A percentile compares a stretch with the other conserved stretches of the same genome.
phyloP scores from a whole-genome alignment of 2,329 filamentous ascomycete species.

The Clonostachys chloroleuca region DNA sequence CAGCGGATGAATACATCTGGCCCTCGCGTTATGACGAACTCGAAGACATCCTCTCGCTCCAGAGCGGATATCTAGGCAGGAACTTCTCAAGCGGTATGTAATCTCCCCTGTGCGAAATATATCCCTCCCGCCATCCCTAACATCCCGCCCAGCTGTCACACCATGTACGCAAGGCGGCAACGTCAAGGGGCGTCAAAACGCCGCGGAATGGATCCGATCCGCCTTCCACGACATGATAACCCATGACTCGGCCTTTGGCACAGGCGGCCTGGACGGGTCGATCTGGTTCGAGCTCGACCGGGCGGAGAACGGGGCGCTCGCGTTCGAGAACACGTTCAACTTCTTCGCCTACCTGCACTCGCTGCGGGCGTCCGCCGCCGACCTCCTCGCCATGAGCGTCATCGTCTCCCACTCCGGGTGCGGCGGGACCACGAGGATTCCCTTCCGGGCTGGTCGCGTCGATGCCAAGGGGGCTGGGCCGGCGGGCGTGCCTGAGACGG shows the following conservation, averaged over 20 bases:
- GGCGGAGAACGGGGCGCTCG: conserved; percentile 17
- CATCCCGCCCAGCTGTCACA: conserved; percentile 1
- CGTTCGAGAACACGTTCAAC: conserved; percentile 21
- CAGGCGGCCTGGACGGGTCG: conserved; percentile 20
- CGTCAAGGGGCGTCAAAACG: conserved; percentile 12
- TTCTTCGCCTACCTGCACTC: conserved; percentile 15
- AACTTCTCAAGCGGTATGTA: conserved; percentile 12
- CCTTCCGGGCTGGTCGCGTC: conserved; percentile 16
- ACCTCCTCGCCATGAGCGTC: conserved; percentile 14
- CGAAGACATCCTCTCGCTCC: conserved; percentile 11
- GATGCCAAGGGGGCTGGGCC: conserved; percentile 18
- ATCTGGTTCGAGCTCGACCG: conserved; percentile 21
- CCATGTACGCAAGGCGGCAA: conserved; percentile 12
- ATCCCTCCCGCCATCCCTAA: background rate
- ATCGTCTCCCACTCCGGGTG: conserved; percentile 17
- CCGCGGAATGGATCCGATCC: conserved; percentile 23
- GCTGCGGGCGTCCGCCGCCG: conserved; percentile 11
- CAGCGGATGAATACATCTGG: conserved; percentile 9
- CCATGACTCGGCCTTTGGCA: conserved; percentile 14
- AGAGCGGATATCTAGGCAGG: conserved; percentile 10
- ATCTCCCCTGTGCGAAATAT: background rate
- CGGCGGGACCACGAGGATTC: conserved; percentile 22
- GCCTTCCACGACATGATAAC: conserved; percentile 22
- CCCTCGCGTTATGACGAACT: conserved; percentile 11
- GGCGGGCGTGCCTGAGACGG: conserved; percentile 20